Percentiles rank a stretch among this genome's conserved stretches.
Evolutionary conservation across 2,329 filamentous ascomycete genomes (phyloP).

Genomic region (Alternaria infectoria): DNA sequence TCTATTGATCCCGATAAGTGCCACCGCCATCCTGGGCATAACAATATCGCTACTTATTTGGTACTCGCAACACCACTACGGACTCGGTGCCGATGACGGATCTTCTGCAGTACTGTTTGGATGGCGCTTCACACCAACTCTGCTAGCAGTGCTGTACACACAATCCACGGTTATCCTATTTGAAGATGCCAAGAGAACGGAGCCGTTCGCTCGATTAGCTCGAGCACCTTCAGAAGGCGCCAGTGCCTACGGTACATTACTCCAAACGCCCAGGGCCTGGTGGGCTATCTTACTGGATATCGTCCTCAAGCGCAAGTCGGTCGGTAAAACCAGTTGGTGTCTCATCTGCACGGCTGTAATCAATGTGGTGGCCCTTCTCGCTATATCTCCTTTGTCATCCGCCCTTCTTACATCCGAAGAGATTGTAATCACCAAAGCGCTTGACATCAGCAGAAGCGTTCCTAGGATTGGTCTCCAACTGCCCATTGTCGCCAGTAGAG

Average conservation of each 20-base stretch:
- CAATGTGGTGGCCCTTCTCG: constrained; percentile 13
- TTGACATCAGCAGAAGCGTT: constrained; percentile 9
- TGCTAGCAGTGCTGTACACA: constrained; percentile 28
- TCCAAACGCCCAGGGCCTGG: constrained; percentile 21
- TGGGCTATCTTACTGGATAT: constrained; percentile 17
- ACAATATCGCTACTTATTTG: background rate
- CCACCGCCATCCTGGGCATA: background rate
- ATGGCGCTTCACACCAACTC: constrained; percentile 30
- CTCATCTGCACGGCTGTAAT: constrained; percentile 9
- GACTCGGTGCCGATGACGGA: constrained; percentile 39
- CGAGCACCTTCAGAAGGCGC: constrained; percentile 12
- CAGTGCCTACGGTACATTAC: constrained; percentile 15
- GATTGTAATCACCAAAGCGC: constrained; percentile 4
- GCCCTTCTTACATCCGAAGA: constrained; percentile 22
- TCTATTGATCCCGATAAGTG: background rate
- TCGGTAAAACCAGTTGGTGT: constrained; percentile 15
- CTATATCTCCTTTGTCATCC: constrained; percentile 23
- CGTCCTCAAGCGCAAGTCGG: constrained; percentile 5
- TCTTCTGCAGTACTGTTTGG: constrained; percentile 32
- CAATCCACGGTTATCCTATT: constrained; percentile 27
- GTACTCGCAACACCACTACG: constrained; percentile 10
- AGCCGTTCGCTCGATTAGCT: constrained; percentile 25
- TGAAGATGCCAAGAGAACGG: constrained; percentile 27
- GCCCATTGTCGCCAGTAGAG: constrained; percentile 4
- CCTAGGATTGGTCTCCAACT: constrained; percentile 1